Base-by-base conservation (phyloP, 2,329 filamentous ascomycete species). In the Epichloe baconii region DNA sequence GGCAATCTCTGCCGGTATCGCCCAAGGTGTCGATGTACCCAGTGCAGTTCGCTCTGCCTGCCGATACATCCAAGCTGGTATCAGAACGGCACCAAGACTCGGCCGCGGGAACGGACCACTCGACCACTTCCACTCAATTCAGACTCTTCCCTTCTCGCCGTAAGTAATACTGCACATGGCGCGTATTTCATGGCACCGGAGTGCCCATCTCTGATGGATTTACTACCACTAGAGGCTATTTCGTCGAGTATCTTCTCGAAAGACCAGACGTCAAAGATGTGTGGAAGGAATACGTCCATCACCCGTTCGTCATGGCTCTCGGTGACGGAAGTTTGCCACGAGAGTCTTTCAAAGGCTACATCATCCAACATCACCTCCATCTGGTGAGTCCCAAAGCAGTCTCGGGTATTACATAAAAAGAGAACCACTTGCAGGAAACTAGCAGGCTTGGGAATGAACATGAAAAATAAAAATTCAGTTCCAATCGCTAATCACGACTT, bases 341-440 rank as follows among this genome's bases (percentile, higher is more conserved):
- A 1, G 79, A 85, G 43, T 83, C 82, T 0, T 97, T 95, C 73
- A 93, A 89, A 65, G 78, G 85, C 40, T 97, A 96, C 64, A 79
- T 97, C 51, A 77, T 93, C 10, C 91, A 97, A 60, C 91, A 97
- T 61, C 96, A 96, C 61, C 74, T 95, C 4, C 97, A 93, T 62
- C 71, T 96, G 43, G 86, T 93, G 60, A 42, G 74, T 62, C 12
- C 23, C 14, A 17, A 26, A 31, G 26, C 26, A 31, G 26, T 11
- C 8, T 31, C 26, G 26, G 19, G 19, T 3, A 21, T 21, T 21
- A 3, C 19, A 21, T 3, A 23, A 23, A 6, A 31, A 31, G 3
- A 31, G 10, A 10, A 31, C 26, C 26, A 31, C 26, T 4, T 31
- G 26, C 26, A 31, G 26, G 8, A 31, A 31, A 31, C 8, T 11